phyloP scores from a whole-genome alignment of 73 alveolate species.

The Tetrahymena thermophila region DNA sequence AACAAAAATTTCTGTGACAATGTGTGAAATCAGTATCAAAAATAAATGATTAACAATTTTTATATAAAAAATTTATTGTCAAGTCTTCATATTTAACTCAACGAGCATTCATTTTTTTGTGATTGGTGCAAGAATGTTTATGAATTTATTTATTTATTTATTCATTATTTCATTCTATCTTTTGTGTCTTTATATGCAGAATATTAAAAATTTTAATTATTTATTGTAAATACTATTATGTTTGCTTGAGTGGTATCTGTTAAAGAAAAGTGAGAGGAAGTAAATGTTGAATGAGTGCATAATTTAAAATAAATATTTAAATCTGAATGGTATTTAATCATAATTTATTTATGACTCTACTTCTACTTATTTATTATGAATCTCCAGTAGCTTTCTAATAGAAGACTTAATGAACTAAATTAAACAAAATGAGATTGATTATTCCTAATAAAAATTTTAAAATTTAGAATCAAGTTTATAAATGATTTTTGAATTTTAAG shows the following conservation, averaged over 20 bases:
- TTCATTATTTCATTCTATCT: too few relatives aligned
- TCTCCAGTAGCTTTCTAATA: not conserved
- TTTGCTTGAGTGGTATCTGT: too few relatives aligned
- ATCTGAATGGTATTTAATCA: too few relatives aligned
- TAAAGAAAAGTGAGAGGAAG: too few relatives aligned
- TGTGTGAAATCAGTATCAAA: not conserved
- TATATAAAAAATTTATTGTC: not conserved
- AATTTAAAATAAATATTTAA: too few relatives aligned
- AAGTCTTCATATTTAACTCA: not conserved
- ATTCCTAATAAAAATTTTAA: too few relatives aligned
- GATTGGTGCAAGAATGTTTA: too few relatives aligned
- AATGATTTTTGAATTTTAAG: not conserved
- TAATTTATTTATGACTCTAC: not conserved
- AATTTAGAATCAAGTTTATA: not conserved
- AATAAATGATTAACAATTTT: not conserved
- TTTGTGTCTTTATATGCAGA: too few relatives aligned
- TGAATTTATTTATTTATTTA: not conserved
- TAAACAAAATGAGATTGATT: not conserved
- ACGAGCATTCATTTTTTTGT: not conserved
- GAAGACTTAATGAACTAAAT: not conserved
- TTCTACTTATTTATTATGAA: not conserved
- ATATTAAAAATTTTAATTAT: too few relatives aligned
- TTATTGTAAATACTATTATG: too few relatives aligned
- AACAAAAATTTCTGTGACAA: not conserved
- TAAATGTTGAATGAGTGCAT: too few relatives aligned